phyloP scores from a whole-genome alignment of 2,329 filamentous ascomycete species.

The Fusarium brachygibbosum region DNA sequence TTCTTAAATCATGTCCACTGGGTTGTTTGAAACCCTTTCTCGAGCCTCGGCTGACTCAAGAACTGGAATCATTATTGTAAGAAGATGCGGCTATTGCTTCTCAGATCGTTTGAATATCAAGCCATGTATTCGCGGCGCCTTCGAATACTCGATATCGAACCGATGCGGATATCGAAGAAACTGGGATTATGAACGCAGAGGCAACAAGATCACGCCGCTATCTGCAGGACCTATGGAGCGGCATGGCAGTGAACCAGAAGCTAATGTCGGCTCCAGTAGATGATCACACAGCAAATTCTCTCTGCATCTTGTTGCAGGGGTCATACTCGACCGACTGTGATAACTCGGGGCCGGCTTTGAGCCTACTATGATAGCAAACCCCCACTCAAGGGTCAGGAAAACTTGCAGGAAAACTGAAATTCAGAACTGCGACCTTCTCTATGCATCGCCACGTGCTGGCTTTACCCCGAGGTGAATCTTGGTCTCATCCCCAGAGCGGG shows the following conservation, averaged over 20 bases:
- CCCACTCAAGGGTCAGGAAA: neutral
- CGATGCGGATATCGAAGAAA: conserved; percentile 51
- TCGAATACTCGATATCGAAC: conserved; percentile 32
- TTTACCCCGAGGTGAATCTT: conserved; percentile 55
- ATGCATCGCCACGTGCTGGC: conserved; percentile 51
- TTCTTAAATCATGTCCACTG: conserved; percentile 65
- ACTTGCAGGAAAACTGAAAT: neutral
- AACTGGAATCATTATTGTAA: conserved; percentile 56
- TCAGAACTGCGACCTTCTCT: conserved; percentile 54
- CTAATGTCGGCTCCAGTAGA: conserved; percentile 62
- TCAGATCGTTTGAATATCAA: conserved; percentile 25
- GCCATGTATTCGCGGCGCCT: neutral
- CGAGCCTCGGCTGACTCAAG: conserved; percentile 35
- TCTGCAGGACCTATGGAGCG: conserved; percentile 55
- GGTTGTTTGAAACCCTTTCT: conserved; percentile 55
- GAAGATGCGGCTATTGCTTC: conserved; percentile 52
- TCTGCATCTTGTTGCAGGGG: neutral
- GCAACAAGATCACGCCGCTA: conserved; percentile 46
- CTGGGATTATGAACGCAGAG: conserved; percentile 46
- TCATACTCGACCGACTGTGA: neutral
- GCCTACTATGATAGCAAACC: conserved; percentile 57
- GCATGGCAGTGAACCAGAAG: conserved; percentile 52
- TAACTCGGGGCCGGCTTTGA: conserved; percentile 62
- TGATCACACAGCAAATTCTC: neutral
- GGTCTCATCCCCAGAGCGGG: conserved; percentile 57